Base-by-base conservation (phyloP, 2,329 filamentous ascomycete species). In the Aspergillus jensenii region DNA sequence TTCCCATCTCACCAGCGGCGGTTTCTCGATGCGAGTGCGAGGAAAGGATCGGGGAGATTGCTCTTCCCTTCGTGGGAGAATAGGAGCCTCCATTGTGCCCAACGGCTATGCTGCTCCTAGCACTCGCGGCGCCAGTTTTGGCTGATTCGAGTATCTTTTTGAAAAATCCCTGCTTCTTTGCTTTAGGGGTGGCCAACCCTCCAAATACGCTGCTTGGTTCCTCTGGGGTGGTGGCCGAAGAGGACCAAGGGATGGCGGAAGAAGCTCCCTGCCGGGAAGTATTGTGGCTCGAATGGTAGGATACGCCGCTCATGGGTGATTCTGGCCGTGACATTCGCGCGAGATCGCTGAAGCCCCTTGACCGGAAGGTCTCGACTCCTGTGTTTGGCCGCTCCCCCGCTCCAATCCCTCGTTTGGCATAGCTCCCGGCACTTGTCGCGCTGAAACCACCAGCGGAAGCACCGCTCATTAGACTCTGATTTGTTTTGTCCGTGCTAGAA, bases 71-170 rank as follows among this genome's bases (percentile, higher is more conserved):
- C 1, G 77, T 78, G 3, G 82, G 81, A 55, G 71, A 80, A 61
- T 67, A 74, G 56, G 71, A 77, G 56, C 71, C 75, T 65, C 66
- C 79, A 56, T 66, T 78, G 62, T 80, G 84, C 62, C 84, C 84
- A 33, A 86, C 84, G 3, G 88, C 89, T 63, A 97, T 91, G 62
- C 89, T 96, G 63, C 89, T 95, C 61, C 93, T 86, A 53, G 90
- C 91, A 70, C 87, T 96, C 2, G 93, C 93, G 35, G 96, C 93
- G 33, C 92, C 91, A 0, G 93, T 97, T 78, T 96, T 97, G 15
- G 93, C 93, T 2, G 91, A 91, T 64, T 96, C 93, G 31, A 97
- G 86, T 66, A 98, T 93, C 70, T 96, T 96, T 75, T 93, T 95
- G 81, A 98, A 95, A 69, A 98, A 96, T 49, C 91, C 93, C 61